Percentiles rank a stretch among this genome's conserved stretches.
phyloP scores from a whole-genome alignment of 257 asterid genomes.

The Gardenia jasminoides region DNA sequence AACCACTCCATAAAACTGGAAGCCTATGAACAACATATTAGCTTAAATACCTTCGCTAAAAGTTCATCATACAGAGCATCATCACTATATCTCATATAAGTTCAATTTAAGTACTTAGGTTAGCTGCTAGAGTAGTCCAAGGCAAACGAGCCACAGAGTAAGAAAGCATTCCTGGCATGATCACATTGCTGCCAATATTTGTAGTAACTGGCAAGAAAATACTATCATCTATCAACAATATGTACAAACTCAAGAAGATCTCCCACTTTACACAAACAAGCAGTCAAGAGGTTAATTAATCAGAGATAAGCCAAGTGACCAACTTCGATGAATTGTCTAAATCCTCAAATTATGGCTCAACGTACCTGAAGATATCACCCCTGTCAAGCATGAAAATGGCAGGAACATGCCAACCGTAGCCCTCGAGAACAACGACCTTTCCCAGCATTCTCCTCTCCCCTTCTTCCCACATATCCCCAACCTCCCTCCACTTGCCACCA shows the following conservation, averaged over 20 bases:
- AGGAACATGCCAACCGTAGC: constrained; percentile 40
- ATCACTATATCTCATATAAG: not conserved
- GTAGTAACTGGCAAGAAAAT: not conserved
- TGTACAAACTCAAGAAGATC: not conserved
- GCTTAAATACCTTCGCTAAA: not conserved
- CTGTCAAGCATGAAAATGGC: constrained; percentile 77
- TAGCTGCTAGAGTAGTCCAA: not conserved
- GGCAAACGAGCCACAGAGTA: not conserved
- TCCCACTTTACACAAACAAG: not conserved
- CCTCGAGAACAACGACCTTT: constrained; percentile 68
- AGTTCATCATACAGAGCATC: not conserved
- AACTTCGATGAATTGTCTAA: not conserved
- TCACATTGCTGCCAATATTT: not conserved
- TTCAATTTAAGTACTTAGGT: not conserved
- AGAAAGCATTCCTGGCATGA: not conserved
- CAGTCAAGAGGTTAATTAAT: not conserved
- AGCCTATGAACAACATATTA: not conserved
- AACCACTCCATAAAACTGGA: not conserved
- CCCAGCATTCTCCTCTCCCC: constrained; percentile 81
- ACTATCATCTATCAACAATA: not conserved
- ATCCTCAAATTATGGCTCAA: not conserved
- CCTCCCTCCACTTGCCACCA: constrained; percentile 83
- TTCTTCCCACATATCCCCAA: constrained; percentile 96
- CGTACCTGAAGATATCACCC: constrained; percentile 71
- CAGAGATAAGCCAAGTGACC: not conserved